These are phyloP conservation scores for Thalassiosira delicatula DNA, from an alignment of 352 stramenopile species.

Conservation along the genomic window DNA sequence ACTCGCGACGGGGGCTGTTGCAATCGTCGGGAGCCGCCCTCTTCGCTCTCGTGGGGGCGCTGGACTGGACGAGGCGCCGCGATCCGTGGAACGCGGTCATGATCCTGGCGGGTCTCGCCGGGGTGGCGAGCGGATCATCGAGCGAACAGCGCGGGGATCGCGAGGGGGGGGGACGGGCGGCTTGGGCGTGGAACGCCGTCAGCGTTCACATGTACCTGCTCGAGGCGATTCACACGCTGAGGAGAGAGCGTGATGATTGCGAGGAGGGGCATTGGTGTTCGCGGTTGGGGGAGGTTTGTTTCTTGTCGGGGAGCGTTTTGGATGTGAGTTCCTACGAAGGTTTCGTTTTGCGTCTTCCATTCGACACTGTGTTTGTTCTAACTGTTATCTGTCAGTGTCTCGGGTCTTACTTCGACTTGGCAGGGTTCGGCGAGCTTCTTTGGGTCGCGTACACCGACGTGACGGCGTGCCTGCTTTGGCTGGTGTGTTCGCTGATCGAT, in stretches of 20 bases:
- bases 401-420: constrained; percentile 11
- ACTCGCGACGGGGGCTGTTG: too few species aligned
- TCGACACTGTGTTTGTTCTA: not conserved
- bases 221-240: constrained; percentile 7
- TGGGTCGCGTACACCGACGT: constrained; percentile 2
- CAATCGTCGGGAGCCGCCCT: too few species aligned
- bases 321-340: constrained; percentile 23
- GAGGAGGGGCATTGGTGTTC: constrained; percentile 19
- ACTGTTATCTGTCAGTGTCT: not conserved
- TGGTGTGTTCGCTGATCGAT: constrained; percentile 21
- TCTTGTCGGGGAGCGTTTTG: constrained; percentile 17
- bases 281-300: constrained; percentile 14
- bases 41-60: too few species aligned
- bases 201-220: constrained; percentile 19
- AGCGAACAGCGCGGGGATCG: too few species aligned
- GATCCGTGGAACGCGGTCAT: constrained; percentile 7
- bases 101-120: constrained; percentile 1
- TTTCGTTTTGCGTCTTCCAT: not conserved
- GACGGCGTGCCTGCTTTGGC: constrained; percentile 12
- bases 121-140: not conserved
- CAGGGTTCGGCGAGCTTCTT: not conserved
- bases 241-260: not conserved
- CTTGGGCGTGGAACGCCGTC: not conserved
- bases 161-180: too few species aligned
- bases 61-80: too few species aligned